These are phyloP conservation scores for Crithidia acanthocephali DNA, from an alignment of 208 protist species.

Conservation along the genomic window DNA sequence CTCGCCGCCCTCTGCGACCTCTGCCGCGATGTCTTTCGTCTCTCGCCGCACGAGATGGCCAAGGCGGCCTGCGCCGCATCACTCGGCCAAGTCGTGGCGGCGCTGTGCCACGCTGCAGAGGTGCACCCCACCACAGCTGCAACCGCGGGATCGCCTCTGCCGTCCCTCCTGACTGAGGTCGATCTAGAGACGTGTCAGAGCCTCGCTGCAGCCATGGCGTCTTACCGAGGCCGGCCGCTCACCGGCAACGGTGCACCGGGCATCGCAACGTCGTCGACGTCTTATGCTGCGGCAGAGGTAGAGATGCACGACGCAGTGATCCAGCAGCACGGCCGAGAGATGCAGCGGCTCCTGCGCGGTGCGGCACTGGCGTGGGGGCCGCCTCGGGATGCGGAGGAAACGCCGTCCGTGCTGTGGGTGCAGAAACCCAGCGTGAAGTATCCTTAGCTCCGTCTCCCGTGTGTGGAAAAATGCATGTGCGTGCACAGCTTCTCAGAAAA, in stretches of 20 bases:
- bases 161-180: conserved; percentile 22
- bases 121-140: neutral
- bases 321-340: conserved; percentile 54
- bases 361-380: neutral
- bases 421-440: neutral
- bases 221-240: conserved; percentile 28
- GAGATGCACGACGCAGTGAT: conserved; percentile 69
- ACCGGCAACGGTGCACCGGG: too few species aligned
- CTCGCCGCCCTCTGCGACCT: conserved; percentile 45
- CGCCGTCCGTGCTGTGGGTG: conserved; percentile 7
- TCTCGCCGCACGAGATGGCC: conserved; percentile 67
- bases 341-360: conserved; percentile 32
- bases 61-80: conserved; percentile 81
- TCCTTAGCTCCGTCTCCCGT: neutral
- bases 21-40: conserved; percentile 77
- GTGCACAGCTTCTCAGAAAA: too few species aligned
- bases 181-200: conserved; percentile 26
- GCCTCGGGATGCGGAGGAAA: too few species aligned
- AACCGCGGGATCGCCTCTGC: neutral
- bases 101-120: conserved; percentile 23
- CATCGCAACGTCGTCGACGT: neutral
- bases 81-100: conserved; percentile 35
- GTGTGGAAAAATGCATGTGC: too few species aligned
- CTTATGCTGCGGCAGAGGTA: neutral
- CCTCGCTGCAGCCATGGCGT: conserved; percentile 44